Base-by-base conservation (phyloP, 83 land plant genomes). In the Diphasiastrum complanatum region DNA sequence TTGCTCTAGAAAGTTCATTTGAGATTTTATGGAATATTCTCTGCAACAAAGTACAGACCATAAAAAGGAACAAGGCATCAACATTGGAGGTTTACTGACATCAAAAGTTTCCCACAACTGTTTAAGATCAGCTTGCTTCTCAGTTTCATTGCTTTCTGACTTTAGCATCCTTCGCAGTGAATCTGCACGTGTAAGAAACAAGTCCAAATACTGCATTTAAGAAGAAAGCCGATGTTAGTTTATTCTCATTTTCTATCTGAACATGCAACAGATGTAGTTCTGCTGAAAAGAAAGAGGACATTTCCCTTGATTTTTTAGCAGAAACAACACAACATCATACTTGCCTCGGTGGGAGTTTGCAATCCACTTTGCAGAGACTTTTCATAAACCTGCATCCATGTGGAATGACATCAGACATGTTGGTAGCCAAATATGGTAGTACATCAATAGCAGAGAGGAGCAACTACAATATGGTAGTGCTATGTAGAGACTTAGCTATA, bases 381-480 rank as follows among this genome's bases (percentile, higher is more conserved):
- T 58, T 89, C 92, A 77, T 83, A 93, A 2, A 93, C 96, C 99
- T 93, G 82, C 55, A 74, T 38, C 8, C n/a, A n/a, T n/a, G 14
- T 38, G 43, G n/a, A 5, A 54, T 25, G 10, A 22, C 5, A 54
- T 6, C 4, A 54, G 33, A 28, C 10, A 6, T 54, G 29, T 26
- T 11, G 19, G 20, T 11, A 11, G 12, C 20, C 22, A 14, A 49
- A 49, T 8, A 38, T 14, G 43, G 12, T 38, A 38, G 43, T 8
- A 38, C 43, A 38, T 38, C 8, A 38, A 38, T 8, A 38, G 43
- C 43, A 38, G 14, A 14, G 43, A 38, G 14, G n/a, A 38, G 14
- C 14, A 38, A 38, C 43, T 38, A 38, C 14, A 38, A 38, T 38
- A 38, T 8, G 8, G 8, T 38, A 38, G 14, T 38, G 14, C 12